phyloP scores from a whole-genome alignment of 208 protist species.

The Trypanosoma scelopori region DNA sequence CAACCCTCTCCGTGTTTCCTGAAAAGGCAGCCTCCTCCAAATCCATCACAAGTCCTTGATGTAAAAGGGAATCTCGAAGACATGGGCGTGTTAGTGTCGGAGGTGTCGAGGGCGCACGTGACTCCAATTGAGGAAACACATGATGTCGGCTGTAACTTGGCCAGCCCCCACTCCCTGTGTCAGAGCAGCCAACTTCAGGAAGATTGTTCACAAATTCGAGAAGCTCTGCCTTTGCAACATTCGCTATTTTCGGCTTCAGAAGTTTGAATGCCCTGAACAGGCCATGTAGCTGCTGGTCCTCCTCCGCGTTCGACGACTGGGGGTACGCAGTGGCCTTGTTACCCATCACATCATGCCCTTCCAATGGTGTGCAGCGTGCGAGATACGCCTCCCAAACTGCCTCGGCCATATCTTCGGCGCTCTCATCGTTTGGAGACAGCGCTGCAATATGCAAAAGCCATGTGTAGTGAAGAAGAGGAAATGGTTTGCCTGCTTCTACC shows the following conservation, averaged over 20 bases:
- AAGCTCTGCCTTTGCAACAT: slow-evolving; percentile 30
- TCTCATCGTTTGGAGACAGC: slow-evolving; percentile 67
- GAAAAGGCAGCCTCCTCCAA: slow-evolving; percentile 52
- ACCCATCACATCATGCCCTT: slow-evolving; percentile 13
- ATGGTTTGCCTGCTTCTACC: slow-evolving; percentile 53
- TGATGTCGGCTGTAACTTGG: slow-evolving; percentile 52
- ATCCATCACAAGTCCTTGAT: slow-evolving; percentile 41
- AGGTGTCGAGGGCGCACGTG: slow-evolving; percentile 3
- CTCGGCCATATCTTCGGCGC: slow-evolving; percentile 74
- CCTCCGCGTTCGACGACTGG: slow-evolving; percentile 31
- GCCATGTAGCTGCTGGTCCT: slow-evolving; percentile 31
- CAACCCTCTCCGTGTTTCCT: slow-evolving; percentile 32
- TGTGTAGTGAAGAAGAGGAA: slow-evolving; percentile 41
- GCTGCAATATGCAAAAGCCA: slow-evolving; percentile 72
- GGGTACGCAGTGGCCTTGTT: slow-evolving; percentile 24
- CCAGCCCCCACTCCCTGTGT: slow-evolving; percentile 23
- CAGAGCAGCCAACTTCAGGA: slow-evolving; percentile 16
- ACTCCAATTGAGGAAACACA: slow-evolving; percentile 73
- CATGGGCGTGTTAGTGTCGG: slow-evolving; percentile 23
- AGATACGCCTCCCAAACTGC: slow-evolving; percentile 71
- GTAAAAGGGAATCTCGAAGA: slow-evolving; percentile 76
- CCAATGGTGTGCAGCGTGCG: slow-evolving; percentile 29
- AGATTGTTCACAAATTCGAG: slow-evolving; percentile 47
- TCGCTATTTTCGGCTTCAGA: slow-evolving; percentile 33
- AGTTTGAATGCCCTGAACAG: slow-evolving; percentile 43